Evolutionary conservation across 176 grass and related monocot species (phyloP), one percentile per base, ranked within the genome.

Genomic region (Zea luxurians): DNA sequence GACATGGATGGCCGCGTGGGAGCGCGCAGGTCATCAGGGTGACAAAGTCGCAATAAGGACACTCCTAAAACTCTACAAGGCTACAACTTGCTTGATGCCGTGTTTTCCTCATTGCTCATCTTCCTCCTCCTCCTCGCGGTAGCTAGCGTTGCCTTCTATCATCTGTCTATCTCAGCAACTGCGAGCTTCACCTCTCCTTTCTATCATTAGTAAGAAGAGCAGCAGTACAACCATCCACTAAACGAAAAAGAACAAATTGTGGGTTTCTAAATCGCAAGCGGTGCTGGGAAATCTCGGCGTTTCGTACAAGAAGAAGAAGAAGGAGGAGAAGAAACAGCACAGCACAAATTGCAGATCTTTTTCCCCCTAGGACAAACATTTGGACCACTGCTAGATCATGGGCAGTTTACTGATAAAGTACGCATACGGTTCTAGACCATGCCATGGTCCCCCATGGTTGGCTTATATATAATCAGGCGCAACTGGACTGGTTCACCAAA

Each of bases 61-160:
- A 27, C 27, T 27, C 27, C 27, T 27, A 27, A 27, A 27, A 27
- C 27, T 27, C 27, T 27, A 27, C 27, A 27, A 27, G 27, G 27
- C 62, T 55, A 35, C 88, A 86, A 86, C 64, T 80, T 93, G 88
- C 70, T 20, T 88, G 85, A 69, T 16, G 42, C 60, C 34, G 37
- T 38, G 8, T 63, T 71, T 6, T 36, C 4, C 20, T 8, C 5
- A 16, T 16, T 12, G 35, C 8, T 66, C 55, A 40, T 53, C n/a
- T 60, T 13, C 69, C 67, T 64, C 5, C 67, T 64, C 5, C 46
- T 70, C 66, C 2, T 18, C 12, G 27, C n/a, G 6, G 3, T 73
- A 8, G 10, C 10, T 44, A 17, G 7, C 15, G 55, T 40, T 40
- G 27, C 34, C 43, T 46, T 13, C 3, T 27, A 4, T 11, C 37